Evolutionary conservation across 2,329 filamentous ascomycete species (phyloP).

Genomic region (Aspergillus sp.): DNA sequence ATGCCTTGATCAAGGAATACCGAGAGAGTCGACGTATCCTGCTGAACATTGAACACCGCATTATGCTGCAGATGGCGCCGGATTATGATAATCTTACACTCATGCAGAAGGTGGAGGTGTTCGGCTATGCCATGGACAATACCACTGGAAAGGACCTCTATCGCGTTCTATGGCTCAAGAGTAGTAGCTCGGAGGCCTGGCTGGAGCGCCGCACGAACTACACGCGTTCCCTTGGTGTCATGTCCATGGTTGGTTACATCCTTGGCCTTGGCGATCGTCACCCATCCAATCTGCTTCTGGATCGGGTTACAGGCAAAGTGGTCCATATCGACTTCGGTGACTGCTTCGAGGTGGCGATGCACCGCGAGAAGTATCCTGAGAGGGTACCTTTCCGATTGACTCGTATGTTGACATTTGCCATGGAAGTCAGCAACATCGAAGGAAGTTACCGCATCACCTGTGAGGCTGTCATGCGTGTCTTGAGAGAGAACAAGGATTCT

Average conservation of each 20-base stretch:
- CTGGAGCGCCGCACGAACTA: slow-evolving; percentile 98
- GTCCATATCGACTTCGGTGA: slow-evolving; percentile 99
- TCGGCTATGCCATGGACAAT: slow-evolving; percentile 98
- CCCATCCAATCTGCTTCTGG: slow-evolving; percentile 96
- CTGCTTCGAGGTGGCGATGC: slow-evolving; percentile 99
- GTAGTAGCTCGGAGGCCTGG: slow-evolving; percentile 97
- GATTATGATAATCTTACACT: slow-evolving; percentile 98
- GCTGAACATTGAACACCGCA: slow-evolving; percentile 97
- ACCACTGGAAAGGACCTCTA: slow-evolving; percentile 98
- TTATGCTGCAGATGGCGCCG: slow-evolving; percentile 99
- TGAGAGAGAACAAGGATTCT: slow-evolving; percentile 96
- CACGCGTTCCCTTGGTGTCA: slow-evolving; percentile 92
- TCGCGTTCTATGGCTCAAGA: slow-evolving; percentile 97
- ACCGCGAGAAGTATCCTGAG: slow-evolving; percentile 98
- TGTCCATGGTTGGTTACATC: slow-evolving; percentile 99
- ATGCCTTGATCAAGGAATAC: slow-evolving; percentile 96
- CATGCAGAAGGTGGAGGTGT: slow-evolving; percentile 99
- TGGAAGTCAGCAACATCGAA: slow-evolving; percentile 99
- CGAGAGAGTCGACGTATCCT: slow-evolving; percentile 95
- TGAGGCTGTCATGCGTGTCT: slow-evolving; percentile 95
- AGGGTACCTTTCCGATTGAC: slow-evolving; percentile 96
- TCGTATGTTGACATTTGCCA: slow-evolving; percentile 98
- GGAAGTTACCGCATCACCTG: slow-evolving; percentile 98
- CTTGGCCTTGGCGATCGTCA: slow-evolving; percentile 94
- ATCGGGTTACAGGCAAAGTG: slow-evolving; percentile 92